Base-by-base conservation (phyloP, 2,329 filamentous ascomycete species). In the Pseudogymnoascus sp. region DNA sequence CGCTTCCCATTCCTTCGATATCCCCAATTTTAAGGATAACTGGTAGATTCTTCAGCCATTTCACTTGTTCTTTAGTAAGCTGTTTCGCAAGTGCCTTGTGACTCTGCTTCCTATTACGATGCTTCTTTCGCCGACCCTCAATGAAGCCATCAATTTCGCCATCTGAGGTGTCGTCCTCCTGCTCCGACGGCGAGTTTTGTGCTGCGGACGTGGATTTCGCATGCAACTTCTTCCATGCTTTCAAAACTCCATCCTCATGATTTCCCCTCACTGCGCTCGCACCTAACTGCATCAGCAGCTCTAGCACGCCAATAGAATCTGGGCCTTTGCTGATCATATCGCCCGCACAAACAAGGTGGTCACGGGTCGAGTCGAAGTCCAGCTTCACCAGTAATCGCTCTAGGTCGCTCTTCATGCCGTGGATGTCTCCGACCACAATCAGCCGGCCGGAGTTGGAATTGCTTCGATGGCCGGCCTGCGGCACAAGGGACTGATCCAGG, bases 221-320 rank as follows among this genome's bases (percentile, higher is more conserved):
- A 15, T 69, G 61, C 66, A 75, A 69, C 36, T 72, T 69, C 29
- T 78, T 77, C 64, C 85, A 82, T 1, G 85, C 81, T 7, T 87
- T 80, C n/a, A 97, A 80, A 17, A 97, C 80, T 21, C 86, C 82
- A 72, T 97, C 92, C 72, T 99, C 94, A 75, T 96, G 90, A 74
- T 97, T 97, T 15, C 94, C 94, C 59, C 93, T 86, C 7, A 97
- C 91, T 64, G 85, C 90, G 31, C 87, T 90, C 21, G 93, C 92
- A 59, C 84, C 83, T 37, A 93, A 76, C 11, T 82, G 75, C 72
- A 91, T 88, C 37, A 90, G 87, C 41, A 92, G 79, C 62, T 88
- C 83, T 57, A 97, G 80, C 0, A 96, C 90, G 37, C 87, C 90
- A 0, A 80, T 70, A 33, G 89, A 93, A 74, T 96, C 86, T 9